Base-by-base conservation (phyloP, 148 eudicot genomes). In the Dianthus caryophyllus region DNA sequence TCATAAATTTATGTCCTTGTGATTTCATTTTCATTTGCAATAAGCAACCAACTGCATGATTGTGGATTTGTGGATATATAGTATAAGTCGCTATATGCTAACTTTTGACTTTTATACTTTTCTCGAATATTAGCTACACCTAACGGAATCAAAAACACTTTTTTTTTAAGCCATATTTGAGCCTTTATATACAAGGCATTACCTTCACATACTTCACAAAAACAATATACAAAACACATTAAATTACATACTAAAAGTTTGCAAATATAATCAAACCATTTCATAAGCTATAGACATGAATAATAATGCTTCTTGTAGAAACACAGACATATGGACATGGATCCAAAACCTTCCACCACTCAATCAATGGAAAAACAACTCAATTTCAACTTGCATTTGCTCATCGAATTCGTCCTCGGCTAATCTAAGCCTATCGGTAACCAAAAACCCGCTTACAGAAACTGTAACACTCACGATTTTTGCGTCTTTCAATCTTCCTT, bases 251-350 rank as follows among this genome's bases (percentile, higher is more conserved):
- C 44, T 15, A 49, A 20, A n/a, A 30, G 10, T 25, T 54, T 24
- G 30, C 0, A n/a, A 46, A 46, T 2, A 46, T 2, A 15, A 48
- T 6, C 3, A 9, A 46, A 6, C 1, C 9, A 48, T 15, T 48
- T 6, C 52, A 16, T 16, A 5, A 48, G 63, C 24, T 15, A 61
- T 43, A 33, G n/a, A n/a, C n/a, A n/a, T n/a, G n/a, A n/a, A n/a
- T n/a, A 48, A 43, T 63, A 56, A 76, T 76, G 75, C 79, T 56
- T 65, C 82, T 67, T 75, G 79, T 57, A 59, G 73, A 31, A 75
- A 78, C 62, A 76, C 84, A 9, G 81, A 93, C 71, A 61, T 83
- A 61, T 93, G 87, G 84, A 53, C 79, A 46, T 93, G 98, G 96
- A 84, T 93, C 44, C 83, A 78, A 26, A 89, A 63, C 66, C 85